Percentiles rank a stretch among this genome's conserved stretches.
Evolutionary conservation across 768 basidiomycete species (phyloP).

Genomic region (Tulasnella sp.): DNA sequence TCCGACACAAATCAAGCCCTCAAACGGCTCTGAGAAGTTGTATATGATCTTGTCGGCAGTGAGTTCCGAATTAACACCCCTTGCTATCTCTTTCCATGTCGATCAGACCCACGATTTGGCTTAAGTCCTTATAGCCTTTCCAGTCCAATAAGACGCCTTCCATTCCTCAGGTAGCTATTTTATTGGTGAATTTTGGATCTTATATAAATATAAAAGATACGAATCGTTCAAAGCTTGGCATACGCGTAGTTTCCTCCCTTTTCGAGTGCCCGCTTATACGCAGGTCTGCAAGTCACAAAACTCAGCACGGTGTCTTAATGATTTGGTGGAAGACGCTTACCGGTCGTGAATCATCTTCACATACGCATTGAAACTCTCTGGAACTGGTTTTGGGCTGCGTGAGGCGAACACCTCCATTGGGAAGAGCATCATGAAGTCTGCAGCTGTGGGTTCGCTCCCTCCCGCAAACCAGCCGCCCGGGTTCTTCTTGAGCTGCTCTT

Average conservation of each 20-base stretch:
- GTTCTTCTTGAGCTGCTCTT: slow-evolving; percentile 32
- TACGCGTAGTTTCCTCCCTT: slow-evolving; percentile 27
- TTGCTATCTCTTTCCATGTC: too few relatives aligned
- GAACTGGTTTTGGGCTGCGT: neutral
- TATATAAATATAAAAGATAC: neutral
- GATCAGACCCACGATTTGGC: too few relatives aligned
- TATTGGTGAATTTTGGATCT: neutral
- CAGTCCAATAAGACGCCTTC: too few relatives aligned
- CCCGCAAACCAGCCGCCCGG: slow-evolving; percentile 33
- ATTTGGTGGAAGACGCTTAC: slow-evolving; percentile 29
- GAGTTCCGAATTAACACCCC: too few relatives aligned
- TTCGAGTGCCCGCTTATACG: slow-evolving; percentile 31
- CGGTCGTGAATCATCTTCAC: slow-evolving; percentile 35
- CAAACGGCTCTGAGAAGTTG: too few relatives aligned
- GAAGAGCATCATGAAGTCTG: slow-evolving; percentile 43
- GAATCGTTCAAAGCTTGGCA: slow-evolving; percentile 20
- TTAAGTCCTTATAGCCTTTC: too few relatives aligned
- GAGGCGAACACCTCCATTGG: slow-evolving; percentile 29
- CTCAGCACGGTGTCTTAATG: neutral
- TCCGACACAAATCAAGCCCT: too few relatives aligned
- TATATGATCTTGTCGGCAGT: too few relatives aligned
- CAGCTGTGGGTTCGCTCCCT: slow-evolving; percentile 35
- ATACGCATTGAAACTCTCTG: slow-evolving; percentile 31
- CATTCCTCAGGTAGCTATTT: too few relatives aligned
- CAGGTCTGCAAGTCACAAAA: slow-evolving; percentile 27